Conservation (phyloP, 352 stramenopile species). For the Nannochloropsis limnetica region DNA sequence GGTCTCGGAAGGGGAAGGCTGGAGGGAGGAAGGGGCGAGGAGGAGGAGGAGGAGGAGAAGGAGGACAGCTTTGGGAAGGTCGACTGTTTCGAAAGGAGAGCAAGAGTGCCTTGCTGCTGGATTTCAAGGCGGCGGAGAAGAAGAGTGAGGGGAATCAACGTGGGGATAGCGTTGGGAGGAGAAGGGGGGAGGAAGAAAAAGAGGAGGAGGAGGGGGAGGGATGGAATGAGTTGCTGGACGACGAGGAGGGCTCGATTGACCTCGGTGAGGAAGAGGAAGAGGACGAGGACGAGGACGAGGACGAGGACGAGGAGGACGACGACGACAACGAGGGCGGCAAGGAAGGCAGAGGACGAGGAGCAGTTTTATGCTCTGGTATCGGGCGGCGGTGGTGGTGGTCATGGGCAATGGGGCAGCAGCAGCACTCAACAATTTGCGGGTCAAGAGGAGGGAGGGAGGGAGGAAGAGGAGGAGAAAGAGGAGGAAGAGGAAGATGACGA, state of each 20-base stretch:
- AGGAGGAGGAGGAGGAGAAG: background rate
- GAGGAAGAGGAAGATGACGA: background rate
- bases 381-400: background rate
- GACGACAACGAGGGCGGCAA: background rate
- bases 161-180: background rate
- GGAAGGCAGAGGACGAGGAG: too few species aligned
- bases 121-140: background rate
- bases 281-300: background rate
- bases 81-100: background rate
- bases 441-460: background rate
- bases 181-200: background rate
- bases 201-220: background rate
- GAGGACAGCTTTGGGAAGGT: background rate
- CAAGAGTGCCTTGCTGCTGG: background rate
- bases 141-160: slow-evolving; percentile 28
- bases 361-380: slow-evolving; percentile 15
- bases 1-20: background rate
- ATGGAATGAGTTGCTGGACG: background rate
- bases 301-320: slow-evolving; percentile 11
- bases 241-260: background rate
- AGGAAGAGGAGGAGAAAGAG: background rate
- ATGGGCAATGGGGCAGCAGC: background rate
- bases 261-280: background rate
- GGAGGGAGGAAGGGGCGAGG: background rate
- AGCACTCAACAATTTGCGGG: background rate